Evolutionary conservation across 1,139 yeast genomes (phyloP).

Genomic region (Yamadazyma buinensis): DNA sequence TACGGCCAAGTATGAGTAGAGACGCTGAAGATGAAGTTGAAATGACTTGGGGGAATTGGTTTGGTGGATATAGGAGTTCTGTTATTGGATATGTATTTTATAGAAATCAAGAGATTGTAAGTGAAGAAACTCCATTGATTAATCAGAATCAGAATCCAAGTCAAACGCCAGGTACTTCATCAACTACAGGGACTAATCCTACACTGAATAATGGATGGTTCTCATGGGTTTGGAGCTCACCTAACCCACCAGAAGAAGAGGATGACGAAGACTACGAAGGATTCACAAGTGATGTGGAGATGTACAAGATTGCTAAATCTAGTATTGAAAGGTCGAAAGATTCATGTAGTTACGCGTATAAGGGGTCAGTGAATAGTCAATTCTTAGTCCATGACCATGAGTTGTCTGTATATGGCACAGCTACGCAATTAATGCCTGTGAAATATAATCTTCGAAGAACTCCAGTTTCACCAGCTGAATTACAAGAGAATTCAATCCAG

Average conservation of each 20-base stretch:
- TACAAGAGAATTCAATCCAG: constrained; percentile 24
- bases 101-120: background rate
- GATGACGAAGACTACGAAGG: constrained; percentile 17
- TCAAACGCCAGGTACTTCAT: background rate
- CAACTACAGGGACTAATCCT: background rate
- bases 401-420: constrained; percentile 39
- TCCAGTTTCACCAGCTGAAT: constrained; percentile 34
- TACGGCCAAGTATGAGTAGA: constrained; percentile 5
- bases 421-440: constrained; percentile 39
- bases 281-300: constrained; percentile 20
- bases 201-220: constrained; percentile 3
- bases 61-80: constrained; percentile 6
- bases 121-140: constrained; percentile 5
- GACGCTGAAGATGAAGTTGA: constrained; percentile 1
- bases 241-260: constrained; percentile 11
- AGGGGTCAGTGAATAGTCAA: constrained; percentile 18
- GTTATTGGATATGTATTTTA: constrained; percentile 10
- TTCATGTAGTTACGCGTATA: constrained; percentile 33
- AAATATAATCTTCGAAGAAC: constrained; percentile 28
- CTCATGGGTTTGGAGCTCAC: constrained; percentile 6
- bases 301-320: constrained; percentile 31
- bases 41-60: constrained; percentile 9
- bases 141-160: background rate
- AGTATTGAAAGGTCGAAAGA: constrained; percentile 34
- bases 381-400: constrained; percentile 23